Base-by-base conservation (phyloP, 2,329 filamentous ascomycete genomes). In the Capronia coronata region DNA sequence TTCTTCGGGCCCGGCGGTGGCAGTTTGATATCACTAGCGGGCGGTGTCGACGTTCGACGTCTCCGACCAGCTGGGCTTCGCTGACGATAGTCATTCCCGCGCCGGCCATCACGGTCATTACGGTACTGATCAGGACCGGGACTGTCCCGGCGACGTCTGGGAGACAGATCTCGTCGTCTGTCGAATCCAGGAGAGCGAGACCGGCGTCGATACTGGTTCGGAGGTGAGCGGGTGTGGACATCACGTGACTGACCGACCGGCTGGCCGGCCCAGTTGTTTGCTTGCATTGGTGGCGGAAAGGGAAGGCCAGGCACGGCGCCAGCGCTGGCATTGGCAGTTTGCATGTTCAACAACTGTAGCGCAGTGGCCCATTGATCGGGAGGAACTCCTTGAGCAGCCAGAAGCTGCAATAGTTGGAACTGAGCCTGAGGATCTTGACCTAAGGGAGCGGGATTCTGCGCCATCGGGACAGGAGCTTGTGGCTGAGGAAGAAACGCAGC, bases 131-230 rank as follows among this genome's bases (percentile, higher is more conserved):
- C 83, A 63, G 83, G 80, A 53, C 79, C 83, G 46, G 83, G 83
- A 60, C 86, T 87, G 62, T 79, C 76, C 51, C 79, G 76, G 58
- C 79, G 78, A 58, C 76, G 75, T 45, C 75, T 74, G 25, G 77
- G 83, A 48, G 83, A 82, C 52, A 79, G 76, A 53, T 80, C 80
- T 54, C 77, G 75, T 60, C 82, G 82, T 75, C 85, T 86, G 59
- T 80, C 80, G 63, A 82, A 84, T 50, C 83, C 82, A 43, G 89
- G 87, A 57, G 89, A 94, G 32, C 86, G 81, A 25, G 86, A 91
- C 45, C 89, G 80, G 52, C 85, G 88, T 50, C 86, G 80, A 61
- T 77, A 77, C 51, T 69, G 67, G 43, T 75, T 72, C 52, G 74
- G 73, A 14, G 82, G 83, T 27, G 84, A 87, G 64, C 82, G 79